Evolutionary conservation across 805 yeast genomes (phyloP), one percentile per base, ranked within the genome.

Genomic region (Spathaspora boniae): DNA sequence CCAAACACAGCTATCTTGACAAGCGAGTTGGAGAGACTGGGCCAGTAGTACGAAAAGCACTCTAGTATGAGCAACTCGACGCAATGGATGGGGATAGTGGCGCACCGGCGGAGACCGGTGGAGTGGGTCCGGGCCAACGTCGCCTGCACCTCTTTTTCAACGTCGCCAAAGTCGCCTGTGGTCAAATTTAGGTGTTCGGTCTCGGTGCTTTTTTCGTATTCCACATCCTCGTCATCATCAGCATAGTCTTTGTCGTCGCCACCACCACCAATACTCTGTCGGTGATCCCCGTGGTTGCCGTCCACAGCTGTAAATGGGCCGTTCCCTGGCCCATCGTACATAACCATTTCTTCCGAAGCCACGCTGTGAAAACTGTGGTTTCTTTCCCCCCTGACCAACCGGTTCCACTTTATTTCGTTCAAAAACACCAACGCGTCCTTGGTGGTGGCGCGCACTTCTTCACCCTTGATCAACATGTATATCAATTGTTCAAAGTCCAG

Each of bases 381-480:
- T 6, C 12, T 11, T 12, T 30, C 26, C 16, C 19, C 27, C 5
- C 20, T 20, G 8, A 31, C 35, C 22, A 37, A 47, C 27, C 21
- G 37, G 0, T 33, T 34, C 47, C 47, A 38, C 31, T 50, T 54
- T 45, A 60, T 54, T 7, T 38, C 35, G 3, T 50, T 51, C 36
- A 60, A 41, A 31, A 17, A 42, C 8, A 44, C 34, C 29, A 55
- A 33, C 1, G 57, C 48, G 11, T 55, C 54, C 9, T 40, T 28
- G 5, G 52, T 27, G 9, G 29, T 41, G 4, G 26, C 11, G 12
- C 25, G 11, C 4, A 31, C 31, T 16, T 32, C 35, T 11, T 43
- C 47, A 5, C 63, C 66, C 22, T 56, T 62, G 19, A 62, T 43
- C 65, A 62, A 60, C 44, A 48, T 33, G 38, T 51, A 62, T 4